Evolutionary conservation across 768 basidiomycete genomes (phyloP).

Genomic region (Mycena kentingensis): DNA sequence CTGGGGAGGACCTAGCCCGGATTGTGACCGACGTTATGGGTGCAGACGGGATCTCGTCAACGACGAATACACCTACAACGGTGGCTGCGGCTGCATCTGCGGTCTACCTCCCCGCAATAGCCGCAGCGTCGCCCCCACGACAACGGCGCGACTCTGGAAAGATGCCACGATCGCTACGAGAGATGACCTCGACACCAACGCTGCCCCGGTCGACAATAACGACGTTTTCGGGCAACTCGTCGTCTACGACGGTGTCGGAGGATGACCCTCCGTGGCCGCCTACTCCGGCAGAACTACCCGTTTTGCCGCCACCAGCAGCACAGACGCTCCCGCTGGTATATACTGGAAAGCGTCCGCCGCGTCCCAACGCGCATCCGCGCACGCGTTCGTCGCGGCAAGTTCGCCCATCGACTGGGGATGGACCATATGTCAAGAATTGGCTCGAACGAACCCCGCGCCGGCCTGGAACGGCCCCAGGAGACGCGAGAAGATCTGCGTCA

Average conservation of each 20-base stretch:
- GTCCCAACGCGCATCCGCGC: background rate
- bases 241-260: background rate
- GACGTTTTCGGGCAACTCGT: background rate
- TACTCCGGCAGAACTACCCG: slow-evolving; percentile 7
- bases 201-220: slow-evolving; percentile 5
- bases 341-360: background rate
- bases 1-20: slow-evolving; percentile 9
- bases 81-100: background rate
- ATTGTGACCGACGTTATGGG: slow-evolving; percentile 20
- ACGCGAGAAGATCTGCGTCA: too few relatives aligned
- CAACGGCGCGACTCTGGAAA: too few relatives aligned
- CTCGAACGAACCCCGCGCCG: slow-evolving; percentile 20
- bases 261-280: slow-evolving; percentile 21
- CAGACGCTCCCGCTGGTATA: too few relatives aligned
- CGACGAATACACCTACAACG: background rate
- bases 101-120: too few relatives aligned
- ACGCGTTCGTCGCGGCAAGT: background rate
- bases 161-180: too few relatives aligned
- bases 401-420: slow-evolving; percentile 15
- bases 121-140: too few relatives aligned
- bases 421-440: slow-evolving; percentile 13
- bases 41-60: background rate
- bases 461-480: slow-evolving; percentile 1
- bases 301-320: background rate
- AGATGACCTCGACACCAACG: background rate